Base-by-base conservation (phyloP, 345 rosid genomes). In the Mallotus nudiflorus region DNA sequence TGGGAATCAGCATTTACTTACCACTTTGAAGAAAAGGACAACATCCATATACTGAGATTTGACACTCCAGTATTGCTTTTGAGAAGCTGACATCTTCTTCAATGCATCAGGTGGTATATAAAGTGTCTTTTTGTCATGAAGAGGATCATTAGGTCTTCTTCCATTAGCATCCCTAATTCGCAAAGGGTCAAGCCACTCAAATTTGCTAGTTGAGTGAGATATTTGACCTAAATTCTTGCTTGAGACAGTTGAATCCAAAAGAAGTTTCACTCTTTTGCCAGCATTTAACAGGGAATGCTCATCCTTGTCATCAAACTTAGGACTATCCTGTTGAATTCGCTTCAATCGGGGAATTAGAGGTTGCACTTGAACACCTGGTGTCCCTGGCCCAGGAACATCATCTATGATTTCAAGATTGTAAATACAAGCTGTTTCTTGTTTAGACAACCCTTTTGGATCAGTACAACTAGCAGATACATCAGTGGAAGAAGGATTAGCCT, bases 21-120 rank as follows among this genome's bases (percentile, higher is more conserved):
- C 98, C 97, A 94, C 98, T 94, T 94, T 94, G 79, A 94, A 94
- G 87, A 91, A 94, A 65, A 91, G 87, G 74, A 94, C 78, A 72
- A 85, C 83, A 76, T 91, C 98, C 97, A 91, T 91, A 74, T 94
- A 91, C 77, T 88, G 84, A 70, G 90, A 80, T 82, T 94, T 94
- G 74, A 86, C 75, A 64, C 74, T 84, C 98, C 98, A 91, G 67
- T 94, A 91, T 71, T 94, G 98, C 77, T 87, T 91, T 68, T 90
- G 98, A 56, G 96, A 88, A 1, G 97, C 96, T 48, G 98, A 84
- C 97, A 94, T 86, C 73, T 85, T 94, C 74, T 82, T 84, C 60
- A 88, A 81, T 55, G 77, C 85, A 70, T 89, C 96, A 13, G 89
- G 77, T 55, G 96, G 93, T 75, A 94, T 85, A 70, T 84, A 86